Evolutionary conservation across 164 flowering plant genomes (phyloP), one percentile per base, ranked within the genome.

Genomic region (Annona cherimola): DNA sequence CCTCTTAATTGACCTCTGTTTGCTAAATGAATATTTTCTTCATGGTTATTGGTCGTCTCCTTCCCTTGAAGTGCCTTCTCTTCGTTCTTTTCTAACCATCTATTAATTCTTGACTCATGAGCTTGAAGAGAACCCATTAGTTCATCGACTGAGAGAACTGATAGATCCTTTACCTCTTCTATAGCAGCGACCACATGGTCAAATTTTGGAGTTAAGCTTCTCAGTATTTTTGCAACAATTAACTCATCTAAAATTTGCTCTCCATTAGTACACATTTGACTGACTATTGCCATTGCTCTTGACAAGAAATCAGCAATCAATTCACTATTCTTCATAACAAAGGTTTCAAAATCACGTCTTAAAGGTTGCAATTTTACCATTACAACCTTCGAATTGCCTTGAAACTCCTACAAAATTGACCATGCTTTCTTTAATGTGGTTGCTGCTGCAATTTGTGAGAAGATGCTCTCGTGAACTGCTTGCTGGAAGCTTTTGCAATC

Each of bases 321-420:
- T 69, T 69, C 66, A 55, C 35, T 66, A 7, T 69, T 67, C 66
- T 73, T 77, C 70, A 69, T 69, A 0, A 46, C 4, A 19, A 77
- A 63, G 68, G 67, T 72, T n/a, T 76, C 69, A 46, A 76, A 72
- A 2, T 72, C 75, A 69, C 76, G 5, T 54, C 71, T 67, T 39
- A 72, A 26, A 41, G 63, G 44, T 72, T 72, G 63, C 2, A 76
- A 46, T 63, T 67, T 72, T 4, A 74, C 61, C 41, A 42, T 63
- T 20, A 74, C 69, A 19, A 74, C 73, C 42, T 63, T 69, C 61
- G 61, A 46, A 12, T 19, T 35, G 1, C 40, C 72, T 62, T 74
- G 68, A 44, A 74, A 62, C 42, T 74, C 71, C 16, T 43, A 9
- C 18, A 66, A 20, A 2, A 54, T 66, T 5, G 71, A 42, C 66